phyloP scores from a whole-genome alignment of 2,329 filamentous ascomycete species.

The Magnaporthiopsis rhizophila region DNA sequence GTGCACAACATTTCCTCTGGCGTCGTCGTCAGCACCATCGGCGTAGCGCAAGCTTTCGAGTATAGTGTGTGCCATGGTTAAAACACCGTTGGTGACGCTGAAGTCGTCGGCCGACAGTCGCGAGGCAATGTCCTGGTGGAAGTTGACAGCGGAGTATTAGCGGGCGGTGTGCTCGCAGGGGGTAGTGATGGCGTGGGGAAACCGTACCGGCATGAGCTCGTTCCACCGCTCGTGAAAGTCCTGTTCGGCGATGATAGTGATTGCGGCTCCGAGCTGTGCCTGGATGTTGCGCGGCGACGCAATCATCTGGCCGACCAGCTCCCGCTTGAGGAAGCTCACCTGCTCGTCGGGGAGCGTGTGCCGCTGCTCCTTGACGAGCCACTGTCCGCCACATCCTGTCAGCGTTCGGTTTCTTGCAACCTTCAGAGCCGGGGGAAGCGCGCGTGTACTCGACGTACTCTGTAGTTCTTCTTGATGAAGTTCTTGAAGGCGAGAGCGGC shows the following conservation, averaged over 20 bases:
- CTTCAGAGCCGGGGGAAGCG: not conserved
- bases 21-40: slow-evolving; percentile 36
- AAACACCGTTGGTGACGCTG: slow-evolving; percentile 82
- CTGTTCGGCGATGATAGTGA: slow-evolving; percentile 94
- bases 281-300: slow-evolving; percentile 80
- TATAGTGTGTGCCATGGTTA: slow-evolving; percentile 97
- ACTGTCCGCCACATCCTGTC: not conserved
- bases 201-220: slow-evolving; percentile 71
- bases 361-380: slow-evolving; percentile 9
- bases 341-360: slow-evolving; percentile 81
- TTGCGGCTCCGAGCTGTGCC: slow-evolving; percentile 89
- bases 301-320: slow-evolving; percentile 96
- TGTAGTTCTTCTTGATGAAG: slow-evolving; percentile 91
- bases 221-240: slow-evolving; percentile 97
- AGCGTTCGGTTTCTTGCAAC: not conserved
- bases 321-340: slow-evolving; percentile 84
- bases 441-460: slow-evolving; percentile 40
- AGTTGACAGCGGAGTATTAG: not conserved
- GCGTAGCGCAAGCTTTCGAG: not conserved
- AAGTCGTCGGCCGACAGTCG: slow-evolving; percentile 76
- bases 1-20: slow-evolving; percentile 95
- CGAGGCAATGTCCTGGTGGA: slow-evolving; percentile 68
- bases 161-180: not conserved
- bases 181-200: slow-evolving; percentile 7
- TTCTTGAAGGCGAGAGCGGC: slow-evolving; percentile 97